Evolutionary conservation across 805 yeast species (phyloP), one percentile per base, ranked within the genome.

Genomic region (Candida tammaniensis): DNA sequence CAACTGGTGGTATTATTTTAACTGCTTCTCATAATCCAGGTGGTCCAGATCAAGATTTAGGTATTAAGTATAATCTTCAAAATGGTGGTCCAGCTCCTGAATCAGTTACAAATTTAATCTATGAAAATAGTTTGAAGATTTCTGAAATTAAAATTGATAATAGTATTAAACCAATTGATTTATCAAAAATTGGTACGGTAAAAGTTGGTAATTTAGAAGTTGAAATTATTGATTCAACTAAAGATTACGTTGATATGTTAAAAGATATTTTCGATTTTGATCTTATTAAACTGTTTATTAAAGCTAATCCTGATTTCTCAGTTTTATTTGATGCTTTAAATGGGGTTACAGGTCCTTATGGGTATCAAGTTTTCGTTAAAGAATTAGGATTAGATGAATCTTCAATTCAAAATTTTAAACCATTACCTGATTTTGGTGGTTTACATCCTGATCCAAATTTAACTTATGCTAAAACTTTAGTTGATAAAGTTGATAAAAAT

Each of bases 41-140:
- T 57, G 97, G 98, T 7, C 96, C 96, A 38, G 64, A 72, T 17
- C 80, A 85, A 45, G 98, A 91, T 57, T 73, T 88, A 56, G 98
- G 98, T 36, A 91, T 91, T 70, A 91, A 91, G 68, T 93, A 93
- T 69, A 93, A 91, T 61, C 70, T 93, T 59, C 76, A 85, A 44
- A 91, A 91, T 55, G 98, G 98, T 47, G 98, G 96, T 3, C 98
- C 98, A 26, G 98, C 98, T 8, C 98, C 98, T 9, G 98, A 91
- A 60, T 65, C 83, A 11, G 94, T 93, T 40, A 91, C 98, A 9
- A 76, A 91, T 65, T 77, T 80, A 59, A 93, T 91, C 54, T 93
- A 65, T 67, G 89, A 79, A 39, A 71, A 67, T 18, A 77, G 95
- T 14, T 74, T 72, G 54, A 51, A 60, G 25, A 65, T 93, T 49